phyloP scores from a whole-genome alignment of 495 filamentous ascomycete genomes.

The Trichoderma parareesei region DNA sequence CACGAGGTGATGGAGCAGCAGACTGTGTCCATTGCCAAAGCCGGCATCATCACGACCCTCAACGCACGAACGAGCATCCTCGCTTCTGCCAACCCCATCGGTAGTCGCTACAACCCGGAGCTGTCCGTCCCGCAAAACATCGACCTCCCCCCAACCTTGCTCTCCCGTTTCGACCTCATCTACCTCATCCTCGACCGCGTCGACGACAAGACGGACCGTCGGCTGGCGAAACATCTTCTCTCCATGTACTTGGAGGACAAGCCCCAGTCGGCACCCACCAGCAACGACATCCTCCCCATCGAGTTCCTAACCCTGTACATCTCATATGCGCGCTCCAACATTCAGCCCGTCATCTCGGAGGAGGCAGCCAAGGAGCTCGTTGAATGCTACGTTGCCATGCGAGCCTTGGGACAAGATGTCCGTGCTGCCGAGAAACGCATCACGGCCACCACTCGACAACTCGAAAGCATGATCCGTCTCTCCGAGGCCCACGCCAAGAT shows the following conservation, averaged over 20 bases:
- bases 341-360: constrained; percentile 71
- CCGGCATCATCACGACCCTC: constrained; percentile 95
- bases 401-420: constrained; percentile 90
- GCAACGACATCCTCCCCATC: constrained; percentile 70
- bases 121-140: constrained; percentile 96
- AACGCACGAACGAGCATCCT: constrained; percentile 92
- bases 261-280: constrained; percentile 69
- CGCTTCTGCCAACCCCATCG: constrained; percentile 95
- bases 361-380: constrained; percentile 75
- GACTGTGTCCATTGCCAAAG: constrained; percentile 97
- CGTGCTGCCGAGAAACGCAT: constrained; percentile 90
- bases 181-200: constrained; percentile 92
- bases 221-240: constrained; percentile 83
- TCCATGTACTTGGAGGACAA: constrained; percentile 96
- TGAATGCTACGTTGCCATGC: constrained; percentile 88
- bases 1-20: constrained; percentile 99
- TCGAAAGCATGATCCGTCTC: constrained; percentile 95
- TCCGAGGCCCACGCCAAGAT: constrained; percentile 97
- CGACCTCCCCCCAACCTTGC: constrained; percentile 86
- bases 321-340: constrained; percentile 84
- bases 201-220: constrained; percentile 80
- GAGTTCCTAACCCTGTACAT: constrained; percentile 96
- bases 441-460: constrained; percentile 90
- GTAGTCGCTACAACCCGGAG: constrained; percentile 93
- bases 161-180: constrained; percentile 93